Evolutionary conservation across 345 rosid species (phyloP).

Genomic region (Microcos paniculata): DNA sequence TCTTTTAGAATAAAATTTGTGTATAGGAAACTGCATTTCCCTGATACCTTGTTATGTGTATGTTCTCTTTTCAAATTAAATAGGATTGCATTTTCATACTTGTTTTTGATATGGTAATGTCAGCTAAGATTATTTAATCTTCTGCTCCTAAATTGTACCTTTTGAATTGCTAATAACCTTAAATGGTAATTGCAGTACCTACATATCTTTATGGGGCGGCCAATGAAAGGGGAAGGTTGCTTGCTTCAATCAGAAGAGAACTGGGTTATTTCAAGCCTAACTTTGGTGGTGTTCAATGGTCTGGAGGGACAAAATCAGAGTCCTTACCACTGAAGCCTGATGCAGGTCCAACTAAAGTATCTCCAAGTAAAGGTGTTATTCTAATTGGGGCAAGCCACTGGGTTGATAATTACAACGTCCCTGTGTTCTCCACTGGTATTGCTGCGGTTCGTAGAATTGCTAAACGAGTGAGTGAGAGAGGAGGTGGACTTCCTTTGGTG

Average conservation of each 20-base stretch:
- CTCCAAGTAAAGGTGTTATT: conserved; percentile 56
- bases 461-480: conserved; percentile 66
- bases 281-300: conserved; percentile 59
- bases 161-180: conserved; percentile 20
- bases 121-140: not conserved
- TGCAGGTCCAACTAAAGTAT: conserved; percentile 58
- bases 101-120: not conserved
- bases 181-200: conserved; percentile 57
- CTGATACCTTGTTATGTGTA: not conserved
- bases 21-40: not conserved
- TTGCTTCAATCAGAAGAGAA: conserved; percentile 81
- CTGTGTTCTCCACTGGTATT: conserved; percentile 54
- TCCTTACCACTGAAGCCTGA: conserved; percentile 59
- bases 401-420: conserved; percentile 89
- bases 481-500: conserved; percentile 81
- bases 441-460: conserved; percentile 60
- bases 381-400: conserved; percentile 74
- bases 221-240: conserved; percentile 51
- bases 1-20: not conserved
- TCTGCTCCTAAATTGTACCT: not conserved
- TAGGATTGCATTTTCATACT: not conserved
- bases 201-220: conserved; percentile 83
- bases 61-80: not conserved
- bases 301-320: conserved; percentile 56
- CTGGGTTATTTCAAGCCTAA: conserved; percentile 88